Conservation (phyloP, 805 yeast genomes). For the Lipomyces japonicus region DNA sequence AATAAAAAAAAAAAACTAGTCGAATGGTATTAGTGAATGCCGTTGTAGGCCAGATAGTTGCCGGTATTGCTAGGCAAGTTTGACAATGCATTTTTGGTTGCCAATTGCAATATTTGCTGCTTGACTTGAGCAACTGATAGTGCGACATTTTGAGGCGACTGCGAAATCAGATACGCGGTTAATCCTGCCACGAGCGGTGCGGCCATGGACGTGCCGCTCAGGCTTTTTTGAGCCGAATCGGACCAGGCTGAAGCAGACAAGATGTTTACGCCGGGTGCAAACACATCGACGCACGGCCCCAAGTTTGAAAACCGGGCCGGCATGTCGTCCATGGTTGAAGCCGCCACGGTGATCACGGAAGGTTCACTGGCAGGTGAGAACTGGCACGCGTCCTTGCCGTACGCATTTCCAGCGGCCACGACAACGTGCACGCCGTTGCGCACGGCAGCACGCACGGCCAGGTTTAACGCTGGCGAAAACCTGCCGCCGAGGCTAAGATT, state of each 20-base stretch:
- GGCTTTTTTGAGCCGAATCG: constrained; percentile 15
- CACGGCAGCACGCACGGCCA: constrained; percentile 87
- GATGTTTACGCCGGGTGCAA: constrained; percentile 64
- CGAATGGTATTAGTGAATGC: background rate
- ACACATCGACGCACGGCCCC: constrained; percentile 26
- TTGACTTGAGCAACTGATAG: constrained; percentile 32
- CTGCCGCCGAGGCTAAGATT: constrained; percentile 62
- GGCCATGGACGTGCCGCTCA: constrained; percentile 89
- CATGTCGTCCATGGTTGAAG: constrained; percentile 10
- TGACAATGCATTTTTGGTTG: background rate
- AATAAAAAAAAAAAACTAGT: background rate
- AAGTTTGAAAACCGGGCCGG: constrained; percentile 20
- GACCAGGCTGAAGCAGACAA: constrained; percentile 48
- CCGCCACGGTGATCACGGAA: constrained; percentile 63
- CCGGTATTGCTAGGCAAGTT: constrained; percentile 1
- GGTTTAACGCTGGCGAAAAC: constrained; percentile 61
- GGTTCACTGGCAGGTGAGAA: constrained; percentile 86
- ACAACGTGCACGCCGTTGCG: constrained; percentile 84
- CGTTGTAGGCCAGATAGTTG: constrained; percentile 8
- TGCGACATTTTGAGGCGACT: constrained; percentile 8
- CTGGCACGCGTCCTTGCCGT: constrained; percentile 83
- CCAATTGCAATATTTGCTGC: constrained; percentile 4
- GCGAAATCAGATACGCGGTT: constrained; percentile 54
- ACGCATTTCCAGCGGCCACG: constrained; percentile 93
- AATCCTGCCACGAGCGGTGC: constrained; percentile 94